Conservation (phyloP, 2,329 filamentous ascomycete genomes). For the Thermothelomyces thermophilus region DNA sequence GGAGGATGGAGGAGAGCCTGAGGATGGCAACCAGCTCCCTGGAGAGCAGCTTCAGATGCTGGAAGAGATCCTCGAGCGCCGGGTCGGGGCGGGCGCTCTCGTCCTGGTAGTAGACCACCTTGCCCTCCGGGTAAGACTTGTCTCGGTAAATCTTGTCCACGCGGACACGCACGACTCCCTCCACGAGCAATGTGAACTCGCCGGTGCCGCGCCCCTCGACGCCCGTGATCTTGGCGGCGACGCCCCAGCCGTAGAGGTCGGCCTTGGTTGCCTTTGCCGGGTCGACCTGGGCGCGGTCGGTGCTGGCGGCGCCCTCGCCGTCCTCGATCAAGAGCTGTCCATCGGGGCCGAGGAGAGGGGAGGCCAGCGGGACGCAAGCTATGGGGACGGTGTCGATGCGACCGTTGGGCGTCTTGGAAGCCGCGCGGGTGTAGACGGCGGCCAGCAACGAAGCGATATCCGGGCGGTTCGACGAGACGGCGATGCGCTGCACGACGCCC, state of each 20-base stretch:
- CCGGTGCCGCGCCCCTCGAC: slow-evolving; percentile 68
- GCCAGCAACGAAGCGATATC: slow-evolving; percentile 86
- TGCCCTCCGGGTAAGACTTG: slow-evolving; percentile 78
- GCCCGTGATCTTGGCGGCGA: slow-evolving; percentile 70
- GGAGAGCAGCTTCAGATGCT: slow-evolving; percentile 74
- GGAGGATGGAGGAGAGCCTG: slow-evolving; percentile 76
- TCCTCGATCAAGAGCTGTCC: slow-evolving; percentile 70
- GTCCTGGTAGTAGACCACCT: slow-evolving; percentile 65
- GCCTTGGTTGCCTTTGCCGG: slow-evolving; percentile 55
- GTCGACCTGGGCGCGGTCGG: slow-evolving; percentile 44
- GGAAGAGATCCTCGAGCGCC: slow-evolving; percentile 64
- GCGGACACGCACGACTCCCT: slow-evolving; percentile 72
- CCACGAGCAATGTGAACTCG: slow-evolving; percentile 78
- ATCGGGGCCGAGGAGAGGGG: slow-evolving; percentile 63
- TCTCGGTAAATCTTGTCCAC: slow-evolving; percentile 71
- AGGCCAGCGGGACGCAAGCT: slow-evolving; percentile 79
- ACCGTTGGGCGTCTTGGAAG: slow-evolving; percentile 58
- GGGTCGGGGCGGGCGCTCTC: slow-evolving; percentile 53
- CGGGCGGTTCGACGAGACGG: slow-evolving; percentile 69
- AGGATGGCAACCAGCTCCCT: slow-evolving; percentile 80
- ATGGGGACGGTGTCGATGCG: slow-evolving; percentile 65
- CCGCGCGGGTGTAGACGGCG: slow-evolving; percentile 70
- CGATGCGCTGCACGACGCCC: slow-evolving; percentile 76
- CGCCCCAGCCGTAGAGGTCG: slow-evolving; percentile 78
- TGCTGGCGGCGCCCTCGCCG: slow-evolving; percentile 45